A percentile compares a stretch with the other conserved stretches of the same genome.
Conservation (phyloP, 495 filamentous ascomycete genomes). For the Xylaria telfairii region DNA sequence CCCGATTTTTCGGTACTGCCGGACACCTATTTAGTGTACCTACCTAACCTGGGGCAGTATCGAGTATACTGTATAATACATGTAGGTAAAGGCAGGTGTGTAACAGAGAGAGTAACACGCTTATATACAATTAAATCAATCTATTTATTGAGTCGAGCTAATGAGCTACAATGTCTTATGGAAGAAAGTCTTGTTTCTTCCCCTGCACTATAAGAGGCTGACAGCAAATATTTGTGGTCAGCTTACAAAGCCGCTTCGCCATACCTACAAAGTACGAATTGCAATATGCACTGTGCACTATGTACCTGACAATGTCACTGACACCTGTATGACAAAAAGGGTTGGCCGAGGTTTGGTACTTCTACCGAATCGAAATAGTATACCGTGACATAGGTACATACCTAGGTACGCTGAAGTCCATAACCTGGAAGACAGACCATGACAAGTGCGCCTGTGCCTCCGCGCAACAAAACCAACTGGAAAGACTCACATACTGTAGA, state of each 20-base stretch:
- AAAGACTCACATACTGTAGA: neutral
- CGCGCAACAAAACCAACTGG: neutral
- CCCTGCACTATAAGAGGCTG: neutral
- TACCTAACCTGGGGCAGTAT: no score
- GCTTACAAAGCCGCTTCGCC: neutral
- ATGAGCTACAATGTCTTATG: neutral
- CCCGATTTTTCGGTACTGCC: slow-evolving; percentile 15
- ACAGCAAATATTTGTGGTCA: neutral
- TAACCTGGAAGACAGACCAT: no score
- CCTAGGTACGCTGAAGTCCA: no score
- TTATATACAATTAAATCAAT: neutral
- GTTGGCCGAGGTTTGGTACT: neutral
- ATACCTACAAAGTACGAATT: neutral
- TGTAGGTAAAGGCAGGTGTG: no score
- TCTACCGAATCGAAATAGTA: neutral
- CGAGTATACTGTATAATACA: no score
- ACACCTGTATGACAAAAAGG: neutral
- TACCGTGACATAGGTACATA: no score
- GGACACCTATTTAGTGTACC: neutral
- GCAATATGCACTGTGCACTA: neutral
- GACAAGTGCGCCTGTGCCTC: neutral
- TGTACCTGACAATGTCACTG: neutral
- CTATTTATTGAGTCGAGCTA: neutral
- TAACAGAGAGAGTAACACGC: neutral
- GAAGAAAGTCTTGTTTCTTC: neutral